These are phyloP conservation scores for Lagerstroemia speciosa DNA, from an alignment of 345 rosid species.

Conservation along the genomic window DNA sequence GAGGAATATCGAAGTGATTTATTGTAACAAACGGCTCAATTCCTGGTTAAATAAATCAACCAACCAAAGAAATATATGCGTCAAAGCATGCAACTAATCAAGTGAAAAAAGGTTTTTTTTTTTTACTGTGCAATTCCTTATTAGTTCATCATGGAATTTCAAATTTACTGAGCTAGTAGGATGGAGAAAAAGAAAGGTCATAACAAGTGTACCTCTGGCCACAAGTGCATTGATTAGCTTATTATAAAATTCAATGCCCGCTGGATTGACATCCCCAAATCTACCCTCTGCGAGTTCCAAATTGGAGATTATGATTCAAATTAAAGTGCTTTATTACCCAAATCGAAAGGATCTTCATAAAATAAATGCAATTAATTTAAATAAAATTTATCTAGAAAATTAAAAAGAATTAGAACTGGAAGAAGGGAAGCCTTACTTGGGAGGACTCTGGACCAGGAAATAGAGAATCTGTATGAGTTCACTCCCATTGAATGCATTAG, in stretches of 20 bases:
- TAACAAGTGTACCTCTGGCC: constrained; percentile 9
- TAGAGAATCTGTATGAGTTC: constrained; percentile 21
- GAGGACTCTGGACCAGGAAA: constrained; percentile 23
- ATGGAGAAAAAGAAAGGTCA: no score
- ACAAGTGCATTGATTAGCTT: constrained; percentile 15
- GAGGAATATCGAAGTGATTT: constrained; percentile 21
- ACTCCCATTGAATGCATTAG: constrained; percentile 17
- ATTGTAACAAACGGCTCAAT: constrained; percentile 19
- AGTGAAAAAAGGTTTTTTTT: neutral
- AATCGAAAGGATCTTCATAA: neutral
- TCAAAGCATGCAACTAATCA: no score
- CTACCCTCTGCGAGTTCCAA: constrained; percentile 15
- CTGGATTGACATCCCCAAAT: constrained; percentile 20
- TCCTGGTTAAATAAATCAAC: constrained; percentile 10
- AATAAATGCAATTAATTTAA: neutral
- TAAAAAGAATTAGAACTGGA: neutral
- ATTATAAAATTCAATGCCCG: constrained; percentile 21
- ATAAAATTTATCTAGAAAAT: neutral
- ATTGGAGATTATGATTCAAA: neutral
- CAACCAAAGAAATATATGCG: no score
- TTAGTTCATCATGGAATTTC: no score
- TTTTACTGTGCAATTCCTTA: neutral
- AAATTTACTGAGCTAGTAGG: no score
- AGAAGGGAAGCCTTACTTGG: constrained; percentile 14
- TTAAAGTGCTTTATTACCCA: neutral